phyloP scores from a whole-genome alignment of 1,139 yeast genomes.

The Lodderomyces parapsilosis region DNA sequence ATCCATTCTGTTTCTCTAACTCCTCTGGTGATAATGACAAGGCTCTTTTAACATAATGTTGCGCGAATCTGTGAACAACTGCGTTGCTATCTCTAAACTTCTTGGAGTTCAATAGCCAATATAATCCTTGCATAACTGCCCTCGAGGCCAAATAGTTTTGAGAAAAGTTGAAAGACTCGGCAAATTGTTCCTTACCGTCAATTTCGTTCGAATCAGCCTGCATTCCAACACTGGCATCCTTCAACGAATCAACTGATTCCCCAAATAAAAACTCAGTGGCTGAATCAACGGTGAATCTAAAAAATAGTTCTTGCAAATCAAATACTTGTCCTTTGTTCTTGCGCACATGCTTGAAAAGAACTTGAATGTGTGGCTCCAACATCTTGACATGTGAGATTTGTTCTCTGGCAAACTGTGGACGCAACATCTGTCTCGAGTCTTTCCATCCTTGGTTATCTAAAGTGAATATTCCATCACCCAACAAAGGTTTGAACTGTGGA shows the following conservation, averaged over 20 bases:
- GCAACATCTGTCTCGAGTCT: no score
- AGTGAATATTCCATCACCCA: no score
- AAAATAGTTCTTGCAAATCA: slow-evolving; percentile 51
- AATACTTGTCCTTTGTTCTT: slow-evolving; percentile 29
- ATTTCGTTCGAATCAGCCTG: slow-evolving; percentile 15
- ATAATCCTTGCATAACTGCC: slow-evolving; percentile 33
- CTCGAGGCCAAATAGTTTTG: slow-evolving; percentile 40
- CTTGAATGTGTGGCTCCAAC: slow-evolving; percentile 48
- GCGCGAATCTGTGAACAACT: slow-evolving; percentile 35
- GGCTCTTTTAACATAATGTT: slow-evolving; percentile 29
- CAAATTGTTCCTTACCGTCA: slow-evolving; percentile 39
- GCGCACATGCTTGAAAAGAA: slow-evolving; percentile 32
- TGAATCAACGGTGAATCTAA: slow-evolving; percentile 53
- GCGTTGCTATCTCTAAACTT: slow-evolving; percentile 31
- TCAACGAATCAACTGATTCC: slow-evolving; percentile 44
- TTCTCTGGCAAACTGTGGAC: no score
- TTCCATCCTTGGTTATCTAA: no score
- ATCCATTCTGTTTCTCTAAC: slow-evolving; percentile 39
- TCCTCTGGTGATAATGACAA: slow-evolving; percentile 28
- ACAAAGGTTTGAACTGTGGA: slow-evolving; percentile 31
- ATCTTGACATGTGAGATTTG: slow-evolving; percentile 50
- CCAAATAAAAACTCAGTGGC: slow-evolving; percentile 63
- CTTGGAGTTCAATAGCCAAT: slow-evolving; percentile 29
- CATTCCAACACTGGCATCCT: slow-evolving; percentile 25
- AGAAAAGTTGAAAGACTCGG: slow-evolving; percentile 41